Base-by-base conservation (phyloP, 2,329 filamentous ascomycete genomes). In the Microthyrium microscopicum region DNA sequence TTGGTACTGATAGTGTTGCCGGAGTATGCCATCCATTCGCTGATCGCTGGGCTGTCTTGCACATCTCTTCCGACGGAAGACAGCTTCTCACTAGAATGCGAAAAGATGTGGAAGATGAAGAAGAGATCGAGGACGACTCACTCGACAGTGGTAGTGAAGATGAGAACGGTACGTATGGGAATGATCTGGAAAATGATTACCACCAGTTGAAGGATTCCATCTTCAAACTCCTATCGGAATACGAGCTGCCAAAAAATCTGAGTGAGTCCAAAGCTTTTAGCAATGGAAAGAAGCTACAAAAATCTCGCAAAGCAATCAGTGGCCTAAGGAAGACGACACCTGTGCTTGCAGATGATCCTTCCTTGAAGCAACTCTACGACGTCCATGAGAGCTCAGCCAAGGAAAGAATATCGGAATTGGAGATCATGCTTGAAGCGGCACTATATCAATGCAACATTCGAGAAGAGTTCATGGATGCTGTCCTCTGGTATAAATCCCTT, bases 401-500 rank as follows among this genome's bases (percentile, higher is more conserved):
- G 16, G 53, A 38, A 59, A 68, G 46, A 33, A 47, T 44, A 20
- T 56, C 56, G 2, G 66, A 77, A 4, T 56, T 83, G 8, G 64
- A 81, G 26, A 66, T 69, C 1, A 84, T 85, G 76, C 66, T 85
- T 19, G 73, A 77, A 41, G 75, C 77, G 13, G 81, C 81, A 12
- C 79, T 78, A 42, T 66, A 73, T 1, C 77, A 82, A 49, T 84
- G 80, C 35, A 73, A 80, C 44, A 73, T 77, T 17, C 72, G 79
- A 39, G 79, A 78, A 0, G 82, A 92, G 49, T 93, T 84, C 46
- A 73, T 89, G 31, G 77, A 77, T 20, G 78, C 82, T 1, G 81
- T 91, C 44, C 66, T 81, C 33, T 93, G 87, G 59, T 87, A 80
- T 73, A 79, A 77, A 49, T 84, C 82, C 0, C 58, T 87, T 19